Evolutionary conservation across 148 eudicot species (phyloP).

Genomic region (Spergularia marina): DNA sequence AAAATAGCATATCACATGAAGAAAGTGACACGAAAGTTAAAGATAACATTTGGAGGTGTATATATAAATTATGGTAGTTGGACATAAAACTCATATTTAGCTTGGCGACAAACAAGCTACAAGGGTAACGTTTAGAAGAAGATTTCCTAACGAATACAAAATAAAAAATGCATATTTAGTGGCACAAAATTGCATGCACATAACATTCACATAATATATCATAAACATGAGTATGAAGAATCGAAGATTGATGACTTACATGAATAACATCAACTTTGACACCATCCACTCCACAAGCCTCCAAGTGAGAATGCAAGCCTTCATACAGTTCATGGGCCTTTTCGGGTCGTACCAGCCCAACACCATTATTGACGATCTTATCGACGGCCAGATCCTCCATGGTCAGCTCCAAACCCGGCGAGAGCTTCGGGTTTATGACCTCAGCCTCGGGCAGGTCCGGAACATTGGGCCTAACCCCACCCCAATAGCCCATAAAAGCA

Average conservation of each 20-base stretch:
- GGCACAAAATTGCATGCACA: background rate
- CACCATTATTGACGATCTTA: constrained; percentile 82
- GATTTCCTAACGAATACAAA: background rate
- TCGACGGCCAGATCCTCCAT: constrained; percentile 96
- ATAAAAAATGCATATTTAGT: background rate
- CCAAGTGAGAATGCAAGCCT: constrained; percentile 77
- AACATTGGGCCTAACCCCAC: constrained; percentile 71
- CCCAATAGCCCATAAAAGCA: constrained; percentile 94
- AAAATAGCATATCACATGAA: background rate
- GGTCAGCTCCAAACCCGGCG: constrained; percentile 65
- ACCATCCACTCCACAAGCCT: constrained; percentile 79
- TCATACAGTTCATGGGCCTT: constrained; percentile 64
- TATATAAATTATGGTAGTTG: background rate
- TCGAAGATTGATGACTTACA: constrained; percentile 38
- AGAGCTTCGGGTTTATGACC: constrained; percentile 54
- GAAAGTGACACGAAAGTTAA: background rate
- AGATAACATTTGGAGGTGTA: background rate
- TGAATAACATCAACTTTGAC: constrained; percentile 96
- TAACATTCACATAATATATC: background rate
- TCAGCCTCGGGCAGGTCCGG: constrained; percentile 53
- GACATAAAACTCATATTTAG: background rate
- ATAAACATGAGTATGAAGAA: background rate
- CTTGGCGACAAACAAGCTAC: background rate
- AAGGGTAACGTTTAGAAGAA: background rate
- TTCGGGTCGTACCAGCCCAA: constrained; percentile 80